phyloP scores from a whole-genome alignment of 345 rosid genomes.

The Eucalyptus urophylla region DNA sequence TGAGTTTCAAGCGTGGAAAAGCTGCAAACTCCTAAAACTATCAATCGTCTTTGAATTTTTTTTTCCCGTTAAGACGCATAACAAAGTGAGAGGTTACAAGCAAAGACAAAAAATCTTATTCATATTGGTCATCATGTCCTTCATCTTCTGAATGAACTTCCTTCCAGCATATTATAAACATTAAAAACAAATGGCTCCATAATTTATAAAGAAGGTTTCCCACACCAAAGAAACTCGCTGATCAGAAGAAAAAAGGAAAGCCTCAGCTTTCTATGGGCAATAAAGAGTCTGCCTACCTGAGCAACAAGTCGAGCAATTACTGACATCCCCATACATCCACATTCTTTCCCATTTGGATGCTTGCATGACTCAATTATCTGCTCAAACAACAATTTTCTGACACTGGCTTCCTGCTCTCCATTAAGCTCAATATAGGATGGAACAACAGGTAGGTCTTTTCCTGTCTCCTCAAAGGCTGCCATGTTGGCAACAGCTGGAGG shows the following conservation, averaged over 20 bases:
- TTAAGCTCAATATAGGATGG: constrained; percentile 69
- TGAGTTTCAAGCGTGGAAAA: not conserved
- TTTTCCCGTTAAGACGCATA: not conserved
- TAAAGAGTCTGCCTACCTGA: constrained; percentile 29
- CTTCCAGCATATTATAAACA: not conserved
- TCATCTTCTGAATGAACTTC: not conserved
- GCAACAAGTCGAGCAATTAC: constrained; percentile 79
- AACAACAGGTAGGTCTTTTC: constrained; percentile 49
- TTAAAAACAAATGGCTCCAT: not conserved
- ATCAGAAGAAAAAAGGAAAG: not conserved
- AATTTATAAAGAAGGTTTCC: not conserved
- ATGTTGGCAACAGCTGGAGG: constrained; percentile 25
- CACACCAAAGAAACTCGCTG: not conserved
- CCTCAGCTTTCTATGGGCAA: not conserved
- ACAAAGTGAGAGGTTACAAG: not conserved
- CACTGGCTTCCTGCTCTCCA: constrained; percentile 36
- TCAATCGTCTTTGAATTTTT: not conserved
- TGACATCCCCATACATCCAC: constrained; percentile 41
- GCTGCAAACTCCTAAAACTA: not conserved
- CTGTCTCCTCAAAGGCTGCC: constrained; percentile 48
- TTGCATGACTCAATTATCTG: constrained; percentile 65
- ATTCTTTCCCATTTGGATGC: constrained; percentile 36
- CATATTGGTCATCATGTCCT: not conserved
- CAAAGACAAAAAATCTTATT: not conserved
- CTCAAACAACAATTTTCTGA: constrained; percentile 52